Evolutionary conservation across 148 eudicot species (phyloP).

Genomic region (Fallopia convolvulus): DNA sequence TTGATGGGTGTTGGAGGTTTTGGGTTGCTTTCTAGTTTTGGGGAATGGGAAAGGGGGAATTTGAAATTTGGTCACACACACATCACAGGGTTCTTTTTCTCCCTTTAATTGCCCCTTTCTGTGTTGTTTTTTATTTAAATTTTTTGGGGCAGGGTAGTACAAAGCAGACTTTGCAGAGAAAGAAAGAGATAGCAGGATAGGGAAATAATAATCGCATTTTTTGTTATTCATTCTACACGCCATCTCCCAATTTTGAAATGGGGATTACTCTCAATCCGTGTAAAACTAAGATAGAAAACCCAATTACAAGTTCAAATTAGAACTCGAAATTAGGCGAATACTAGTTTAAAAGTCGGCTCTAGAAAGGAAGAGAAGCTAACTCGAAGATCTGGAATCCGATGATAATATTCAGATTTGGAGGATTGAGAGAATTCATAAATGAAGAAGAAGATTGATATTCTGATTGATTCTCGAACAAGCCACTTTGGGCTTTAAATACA

Average conservation of each 20-base stretch:
- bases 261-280: too few relatives aligned
- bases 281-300: too few relatives aligned
- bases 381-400: too few relatives aligned
- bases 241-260: background rate
- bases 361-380: too few relatives aligned
- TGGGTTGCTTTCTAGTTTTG: background rate
- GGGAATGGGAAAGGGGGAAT: background rate
- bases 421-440: too few relatives aligned
- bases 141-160: background rate
- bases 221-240: background rate
- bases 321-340: too few relatives aligned
- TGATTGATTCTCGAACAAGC: too few relatives aligned
- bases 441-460: too few relatives aligned
- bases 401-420: too few relatives aligned
- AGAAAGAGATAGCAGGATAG: background rate
- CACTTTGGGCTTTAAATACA: too few relatives aligned
- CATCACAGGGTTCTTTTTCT: background rate
- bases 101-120: background rate
- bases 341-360: too few relatives aligned
- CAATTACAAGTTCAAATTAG: too few relatives aligned
- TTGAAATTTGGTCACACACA: constrained; percentile 7
- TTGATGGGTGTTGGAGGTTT: background rate
- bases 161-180: constrained; percentile 1
- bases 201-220: background rate
- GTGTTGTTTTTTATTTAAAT: background rate